Evolutionary conservation across 164 flowering plant genomes (phyloP), one percentile per base, ranked within the genome.

Genomic region (Chimonanthus salicifolius): DNA sequence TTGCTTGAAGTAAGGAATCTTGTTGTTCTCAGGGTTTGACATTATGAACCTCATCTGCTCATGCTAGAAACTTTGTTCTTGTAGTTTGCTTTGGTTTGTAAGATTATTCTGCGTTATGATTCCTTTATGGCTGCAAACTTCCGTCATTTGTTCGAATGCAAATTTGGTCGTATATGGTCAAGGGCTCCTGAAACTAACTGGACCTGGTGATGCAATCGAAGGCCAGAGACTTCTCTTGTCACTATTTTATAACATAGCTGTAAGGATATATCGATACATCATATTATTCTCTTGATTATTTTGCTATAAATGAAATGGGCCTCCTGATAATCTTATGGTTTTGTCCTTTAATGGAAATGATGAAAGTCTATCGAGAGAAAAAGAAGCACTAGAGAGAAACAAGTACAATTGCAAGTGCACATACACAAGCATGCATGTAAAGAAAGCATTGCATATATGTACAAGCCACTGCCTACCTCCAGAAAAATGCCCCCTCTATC

Each of bases 1-100:
- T 75, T 89, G 70, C 95, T 94, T 80, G 98, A 94, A 86, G 90
- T 87, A 71, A 84, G 97, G 69, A 94, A 94, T 83, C 94, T 94
- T 58, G 80, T 87, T 80, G 97, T 92, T 74, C 88, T 94, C 63
- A 88, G 80, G 92, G 97, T 94, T 83, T 79, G 77, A n/a, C 76
- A 49, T 9, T 81, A 64, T 74, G 58, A 58, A 58, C 68, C 46
- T 75, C 16, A 15, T 48, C 44, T 51, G 64, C 5, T 75, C 49
- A 73, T 58, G 0, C 67, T n/a, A 62, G 62, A 33, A 45, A 62
- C 33, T 54, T 3, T 66, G 33, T 60, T 49, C 16, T 54, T 33
- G 33, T 33, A 51, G 58, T 67, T 60, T 74, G 7, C 0, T 68
- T 72, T 15, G 3, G 6, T 49, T 70, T 69, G 10, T 5, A 68